Evolutionary conservation across 139 green algal genomes (phyloP).

Genomic region (Chlamydomonas asymmetrica): DNA sequence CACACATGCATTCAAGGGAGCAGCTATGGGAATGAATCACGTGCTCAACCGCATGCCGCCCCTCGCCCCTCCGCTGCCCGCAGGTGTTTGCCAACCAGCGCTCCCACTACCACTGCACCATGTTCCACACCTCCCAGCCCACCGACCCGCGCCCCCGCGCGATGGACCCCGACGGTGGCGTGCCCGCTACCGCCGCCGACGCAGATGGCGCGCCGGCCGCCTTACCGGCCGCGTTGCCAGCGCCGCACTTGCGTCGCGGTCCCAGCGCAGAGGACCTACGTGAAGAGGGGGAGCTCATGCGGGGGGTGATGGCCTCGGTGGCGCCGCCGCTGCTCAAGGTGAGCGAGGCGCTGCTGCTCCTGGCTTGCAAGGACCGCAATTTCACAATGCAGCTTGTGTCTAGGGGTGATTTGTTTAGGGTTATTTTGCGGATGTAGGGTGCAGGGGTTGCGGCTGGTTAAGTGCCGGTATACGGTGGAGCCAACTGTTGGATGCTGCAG

Average conservation of each 20-base stretch:
- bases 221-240: background rate
- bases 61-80: background rate
- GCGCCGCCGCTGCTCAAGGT: conserved; percentile 24
- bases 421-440: no score
- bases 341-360: conserved; percentile 1
- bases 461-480: no score
- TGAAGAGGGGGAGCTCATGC: background rate
- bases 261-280: background rate
- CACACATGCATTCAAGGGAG: no score
- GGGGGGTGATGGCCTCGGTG: conserved; percentile 9
- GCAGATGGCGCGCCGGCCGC: no score
- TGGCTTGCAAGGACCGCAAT: no score
- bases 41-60: no score
- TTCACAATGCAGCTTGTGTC: no score
- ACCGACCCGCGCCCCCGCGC: conserved; percentile 33
- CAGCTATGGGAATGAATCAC: no score
- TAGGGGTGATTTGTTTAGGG: no score
- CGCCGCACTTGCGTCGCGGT: background rate
- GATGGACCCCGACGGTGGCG: conserved; percentile 14
- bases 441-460: no score
- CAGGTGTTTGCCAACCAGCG: conserved; percentile 36
- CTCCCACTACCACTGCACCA: conserved; percentile 35
- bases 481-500: no score
- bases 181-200: background rate
- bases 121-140: conserved; percentile 44